These are phyloP conservation scores for Penicillium sp. DNA, from an alignment of 2,329 filamentous ascomycete genomes.

Conservation along the genomic window DNA sequence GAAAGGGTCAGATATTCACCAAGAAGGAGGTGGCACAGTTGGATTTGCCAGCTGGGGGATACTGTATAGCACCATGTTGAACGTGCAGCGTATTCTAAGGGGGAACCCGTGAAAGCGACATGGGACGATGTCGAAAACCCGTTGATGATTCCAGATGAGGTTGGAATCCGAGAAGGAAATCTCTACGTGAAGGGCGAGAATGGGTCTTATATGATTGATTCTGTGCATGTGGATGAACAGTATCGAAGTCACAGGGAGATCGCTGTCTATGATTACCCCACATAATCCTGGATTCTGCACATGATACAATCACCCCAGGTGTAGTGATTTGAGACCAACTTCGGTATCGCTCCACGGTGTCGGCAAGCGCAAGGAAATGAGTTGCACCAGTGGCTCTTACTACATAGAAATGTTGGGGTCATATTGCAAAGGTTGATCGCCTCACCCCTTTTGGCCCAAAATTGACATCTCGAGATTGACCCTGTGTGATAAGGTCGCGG, in stretches of 20 bases:
- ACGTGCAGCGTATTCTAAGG: slow-evolving; percentile 13
- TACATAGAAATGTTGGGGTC: too few species aligned
- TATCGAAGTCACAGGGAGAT: not conserved
- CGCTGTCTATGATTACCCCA: too few species aligned
- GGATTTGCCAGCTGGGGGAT: slow-evolving; percentile 13
- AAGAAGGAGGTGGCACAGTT: slow-evolving; percentile 1
- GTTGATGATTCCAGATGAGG: not conserved
- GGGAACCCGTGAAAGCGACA: slow-evolving; percentile 14
- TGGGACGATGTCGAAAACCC: slow-evolving; percentile 18
- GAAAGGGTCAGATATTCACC: slow-evolving; percentile 18
- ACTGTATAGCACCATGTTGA: slow-evolving; percentile 21
- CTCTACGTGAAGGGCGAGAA: not conserved
- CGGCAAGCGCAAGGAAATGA: too few species aligned
- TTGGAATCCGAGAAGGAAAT: not conserved
- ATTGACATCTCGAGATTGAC: not conserved
- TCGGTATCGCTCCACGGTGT: too few species aligned
- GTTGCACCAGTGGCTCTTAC: too few species aligned
- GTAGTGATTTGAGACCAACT: too few species aligned
- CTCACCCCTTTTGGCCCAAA: not conserved
- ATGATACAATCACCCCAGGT: too few species aligned
- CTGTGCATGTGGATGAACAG: not conserved
- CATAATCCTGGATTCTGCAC: too few species aligned
- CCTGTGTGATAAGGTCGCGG: not conserved
- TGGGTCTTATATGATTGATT: not conserved
- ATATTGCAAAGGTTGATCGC: too few species aligned